Evolutionary conservation across 1,139 yeast genomes (phyloP).

Genomic region (Lodderomyces theae): DNA sequence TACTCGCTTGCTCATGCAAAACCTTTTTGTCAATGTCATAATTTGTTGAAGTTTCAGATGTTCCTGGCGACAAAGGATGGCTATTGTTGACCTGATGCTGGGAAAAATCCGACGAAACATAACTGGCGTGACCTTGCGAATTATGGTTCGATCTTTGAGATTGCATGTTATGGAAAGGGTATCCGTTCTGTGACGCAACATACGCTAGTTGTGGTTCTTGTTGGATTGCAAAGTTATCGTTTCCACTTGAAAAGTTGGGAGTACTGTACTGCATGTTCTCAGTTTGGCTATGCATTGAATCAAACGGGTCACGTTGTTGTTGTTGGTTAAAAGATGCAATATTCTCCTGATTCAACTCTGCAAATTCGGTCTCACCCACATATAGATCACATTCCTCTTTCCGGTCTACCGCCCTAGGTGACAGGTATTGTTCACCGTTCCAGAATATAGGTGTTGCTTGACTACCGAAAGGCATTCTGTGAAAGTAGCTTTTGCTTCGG

Average conservation of each 20-base stretch:
- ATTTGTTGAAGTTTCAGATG: slow-evolving; percentile 13
- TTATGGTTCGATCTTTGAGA: neutral
- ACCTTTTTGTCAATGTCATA: slow-evolving; percentile 7
- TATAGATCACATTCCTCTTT: slow-evolving; percentile 5
- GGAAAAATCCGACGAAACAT: slow-evolving; percentile 13
- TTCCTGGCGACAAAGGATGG: slow-evolving; percentile 12
- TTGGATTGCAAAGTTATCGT: neutral
- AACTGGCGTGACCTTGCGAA: slow-evolving; percentile 1
- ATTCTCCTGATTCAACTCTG: slow-evolving; percentile 16
- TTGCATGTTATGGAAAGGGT: neutral
- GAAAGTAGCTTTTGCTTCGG: too few species aligned
- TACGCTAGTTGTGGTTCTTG: slow-evolving; percentile 3
- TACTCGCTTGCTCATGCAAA: neutral
- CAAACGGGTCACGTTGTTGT: neutral
- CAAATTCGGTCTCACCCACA: slow-evolving; percentile 6
- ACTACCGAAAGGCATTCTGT: slow-evolving; percentile 6
- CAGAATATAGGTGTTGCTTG: slow-evolving; percentile 9
- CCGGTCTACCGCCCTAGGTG: neutral
- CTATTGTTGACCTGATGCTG: slow-evolving; percentile 8
- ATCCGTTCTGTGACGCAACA: neutral
- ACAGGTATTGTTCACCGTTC: slow-evolving; percentile 1
- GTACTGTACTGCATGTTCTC: neutral
- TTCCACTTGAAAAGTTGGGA: neutral
- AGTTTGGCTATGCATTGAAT: neutral
- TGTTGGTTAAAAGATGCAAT: slow-evolving; percentile 11